Evolutionary conservation across 2,329 filamentous ascomycete species (phyloP).

Genomic region (Aspergillus sp.): DNA sequence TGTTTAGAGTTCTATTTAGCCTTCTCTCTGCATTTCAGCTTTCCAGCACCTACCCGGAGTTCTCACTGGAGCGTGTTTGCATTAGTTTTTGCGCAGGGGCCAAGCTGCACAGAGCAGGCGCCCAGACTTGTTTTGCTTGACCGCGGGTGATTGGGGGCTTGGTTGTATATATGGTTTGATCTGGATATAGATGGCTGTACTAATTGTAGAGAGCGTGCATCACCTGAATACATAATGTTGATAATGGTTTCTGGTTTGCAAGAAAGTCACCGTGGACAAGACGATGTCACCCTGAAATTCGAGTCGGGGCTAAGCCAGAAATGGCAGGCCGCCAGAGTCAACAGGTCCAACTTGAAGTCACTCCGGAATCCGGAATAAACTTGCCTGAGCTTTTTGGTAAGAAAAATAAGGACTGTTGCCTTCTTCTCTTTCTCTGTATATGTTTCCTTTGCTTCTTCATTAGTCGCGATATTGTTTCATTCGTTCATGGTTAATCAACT

Average conservation of each 20-base stretch:
- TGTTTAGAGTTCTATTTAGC: background rate
- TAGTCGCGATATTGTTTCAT: too few species aligned
- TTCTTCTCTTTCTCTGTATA: background rate
- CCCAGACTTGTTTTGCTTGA: constrained; percentile 6
- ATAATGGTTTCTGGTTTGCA: background rate
- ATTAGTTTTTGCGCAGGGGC: background rate
- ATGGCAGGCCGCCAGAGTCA: background rate
- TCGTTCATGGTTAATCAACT: too few species aligned
- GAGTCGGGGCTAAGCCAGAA: background rate
- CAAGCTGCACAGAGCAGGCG: background rate
- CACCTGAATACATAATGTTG: background rate
- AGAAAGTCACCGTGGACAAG: background rate
- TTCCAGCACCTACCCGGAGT: constrained; percentile 12
- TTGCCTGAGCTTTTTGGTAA: background rate
- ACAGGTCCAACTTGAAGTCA: background rate
- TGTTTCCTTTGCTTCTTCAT: too few species aligned
- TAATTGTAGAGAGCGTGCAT: constrained; percentile 7
- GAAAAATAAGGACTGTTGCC: background rate
- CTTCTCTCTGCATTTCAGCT: constrained; percentile 8
- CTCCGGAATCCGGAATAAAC: background rate
- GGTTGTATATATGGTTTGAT: constrained; percentile 30
- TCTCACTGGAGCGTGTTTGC: constrained; percentile 10
- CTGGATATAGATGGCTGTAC: constrained; percentile 29
- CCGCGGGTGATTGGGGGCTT: constrained; percentile 10
- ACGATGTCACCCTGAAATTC: constrained; percentile 7